These are phyloP conservation scores for Phyllosticta citriasiana DNA, from an alignment of 2,329 filamentous ascomycete genomes.

Conservation along the genomic window DNA sequence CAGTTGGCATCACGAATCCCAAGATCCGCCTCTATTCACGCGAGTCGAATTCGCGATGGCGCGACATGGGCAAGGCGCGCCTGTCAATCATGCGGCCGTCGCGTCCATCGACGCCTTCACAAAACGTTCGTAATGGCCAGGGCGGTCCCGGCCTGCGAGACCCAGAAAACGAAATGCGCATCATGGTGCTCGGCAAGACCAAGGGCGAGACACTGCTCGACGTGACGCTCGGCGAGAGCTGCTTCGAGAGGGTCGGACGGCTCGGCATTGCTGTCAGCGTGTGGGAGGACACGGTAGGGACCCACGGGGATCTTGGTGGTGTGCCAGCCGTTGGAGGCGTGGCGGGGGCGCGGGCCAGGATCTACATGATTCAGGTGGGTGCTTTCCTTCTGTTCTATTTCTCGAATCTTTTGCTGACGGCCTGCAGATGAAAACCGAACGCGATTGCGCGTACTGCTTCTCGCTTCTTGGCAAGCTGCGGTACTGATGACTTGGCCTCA, in stretches of 20 bases:
- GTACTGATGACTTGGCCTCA: conserved; percentile 25
- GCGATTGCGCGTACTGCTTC: conserved; percentile 40
- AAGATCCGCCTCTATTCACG: conserved; percentile 81
- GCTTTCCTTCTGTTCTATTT: neutral
- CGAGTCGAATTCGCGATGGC: conserved; percentile 68
- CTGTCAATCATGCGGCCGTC: conserved; percentile 70
- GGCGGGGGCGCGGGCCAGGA: conserved; percentile 41
- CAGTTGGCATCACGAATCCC: conserved; percentile 64
- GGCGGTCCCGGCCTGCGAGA: conserved; percentile 27
- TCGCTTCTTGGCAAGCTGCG: conserved; percentile 39
- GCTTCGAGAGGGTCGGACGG: conserved; percentile 73
- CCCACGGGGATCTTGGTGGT: conserved; percentile 49
- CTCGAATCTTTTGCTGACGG: conserved; percentile 7
- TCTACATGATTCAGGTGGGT: conserved; percentile 55
- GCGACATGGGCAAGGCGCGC: conserved; percentile 76
- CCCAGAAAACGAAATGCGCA: conserved; percentile 63
- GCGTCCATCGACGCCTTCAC: conserved; percentile 18
- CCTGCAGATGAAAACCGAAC: conserved; percentile 34
- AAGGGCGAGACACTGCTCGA: conserved; percentile 64
- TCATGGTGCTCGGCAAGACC: conserved; percentile 66
- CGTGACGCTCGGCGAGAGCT: conserved; percentile 72
- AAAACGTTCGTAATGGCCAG: conserved; percentile 20
- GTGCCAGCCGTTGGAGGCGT: conserved; percentile 49
- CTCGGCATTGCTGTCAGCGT: conserved; percentile 83
- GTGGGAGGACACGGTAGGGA: conserved; percentile 52